phyloP scores from a whole-genome alignment of 768 basidiomycete species.

The Collybia sordida region DNA sequence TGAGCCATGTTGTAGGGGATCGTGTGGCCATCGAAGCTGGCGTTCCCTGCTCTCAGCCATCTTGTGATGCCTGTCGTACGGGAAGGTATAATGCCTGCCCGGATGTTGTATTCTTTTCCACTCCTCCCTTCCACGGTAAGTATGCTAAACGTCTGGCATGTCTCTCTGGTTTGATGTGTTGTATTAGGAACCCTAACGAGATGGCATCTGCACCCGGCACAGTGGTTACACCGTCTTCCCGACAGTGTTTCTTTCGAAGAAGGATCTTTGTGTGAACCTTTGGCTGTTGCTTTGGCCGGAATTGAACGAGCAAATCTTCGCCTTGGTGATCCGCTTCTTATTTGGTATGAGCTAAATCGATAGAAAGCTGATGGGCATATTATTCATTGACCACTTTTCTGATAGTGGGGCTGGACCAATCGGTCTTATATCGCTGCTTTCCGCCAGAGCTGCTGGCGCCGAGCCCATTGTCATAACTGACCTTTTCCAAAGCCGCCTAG shows the following conservation, averaged over 20 bases:
- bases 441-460: conserved; percentile 67
- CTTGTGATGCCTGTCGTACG: conserved; percentile 61
- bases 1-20: conserved; percentile 40
- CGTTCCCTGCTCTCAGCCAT: conserved; percentile 63
- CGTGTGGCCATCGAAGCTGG: conserved; percentile 70
- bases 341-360: conserved; percentile 42
- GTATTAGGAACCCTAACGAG: conserved; percentile 56
- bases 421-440: conserved; percentile 59
- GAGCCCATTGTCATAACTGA: conserved; percentile 72
- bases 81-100: conserved; percentile 67
- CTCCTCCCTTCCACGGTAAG: conserved; percentile 64
- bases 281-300: conserved; percentile 67
- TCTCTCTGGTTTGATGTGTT: conserved; percentile 1
- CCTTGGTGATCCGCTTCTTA: conserved; percentile 61
- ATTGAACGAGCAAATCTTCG: conserved; percentile 64
- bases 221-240: conserved; percentile 67
- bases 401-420: conserved; percentile 67
- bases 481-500: conserved; percentile 61
- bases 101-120: conserved; percentile 66
- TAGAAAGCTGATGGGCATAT: background rate
- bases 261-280: conserved; percentile 65
- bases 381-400: background rate
- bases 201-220: conserved; percentile 67
- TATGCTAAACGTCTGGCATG: background rate
- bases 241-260: conserved; percentile 64